Base-by-base conservation (phyloP, 2,329 filamentous ascomycete species). In the Cladosporium oxysporum region DNA sequence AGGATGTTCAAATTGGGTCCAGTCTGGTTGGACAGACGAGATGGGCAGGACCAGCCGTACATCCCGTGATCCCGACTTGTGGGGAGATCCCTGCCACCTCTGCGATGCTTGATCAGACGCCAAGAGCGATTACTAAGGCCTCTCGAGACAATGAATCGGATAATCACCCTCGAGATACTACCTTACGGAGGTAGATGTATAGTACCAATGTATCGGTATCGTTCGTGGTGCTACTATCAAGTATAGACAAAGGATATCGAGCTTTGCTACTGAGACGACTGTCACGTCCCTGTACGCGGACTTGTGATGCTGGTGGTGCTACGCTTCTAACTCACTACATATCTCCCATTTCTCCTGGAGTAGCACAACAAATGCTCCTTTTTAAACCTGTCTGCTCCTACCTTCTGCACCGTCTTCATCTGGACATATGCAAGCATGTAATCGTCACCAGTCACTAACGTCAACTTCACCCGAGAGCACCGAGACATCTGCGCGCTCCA, bases 41-140 rank as follows among this genome's bases (percentile, higher is more conserved):
- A 47, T 47, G 59, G 44, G 57, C 57, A 59, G 57, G 59, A 63
- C 47, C 61, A 57, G 50, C 50, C 33, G 49, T 52, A 12, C 18
- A 7, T 21, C 41, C 41, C 41, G 41, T 21, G 41, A 47, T 47
- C n/a, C 41, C n/a, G 41, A 31, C 29, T 55, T 55, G 52, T n/a
- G 52, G 52, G 29, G 52, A 55, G 28, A 55, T 29, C 52, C 52
- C 52, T 55, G 52, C 50, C 50, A 16, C 50, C 16, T 31, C 50
- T 53, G 23, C 26, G 26, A 31, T 52, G 49, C 49, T 52, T 52
- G 26, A 52, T 52, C 49, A 28, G 49, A 52, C 16, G 49, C 23
- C 49, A 52, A 28, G 26, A 26, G 49, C 26, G 21, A 52, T 52
- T 28, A 52, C 49, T 18, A 52, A 52, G 49, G 26, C 7, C 23